Conservation (phyloP, 2,329 filamentous ascomycete genomes). For the Orbilia quercus region DNA sequence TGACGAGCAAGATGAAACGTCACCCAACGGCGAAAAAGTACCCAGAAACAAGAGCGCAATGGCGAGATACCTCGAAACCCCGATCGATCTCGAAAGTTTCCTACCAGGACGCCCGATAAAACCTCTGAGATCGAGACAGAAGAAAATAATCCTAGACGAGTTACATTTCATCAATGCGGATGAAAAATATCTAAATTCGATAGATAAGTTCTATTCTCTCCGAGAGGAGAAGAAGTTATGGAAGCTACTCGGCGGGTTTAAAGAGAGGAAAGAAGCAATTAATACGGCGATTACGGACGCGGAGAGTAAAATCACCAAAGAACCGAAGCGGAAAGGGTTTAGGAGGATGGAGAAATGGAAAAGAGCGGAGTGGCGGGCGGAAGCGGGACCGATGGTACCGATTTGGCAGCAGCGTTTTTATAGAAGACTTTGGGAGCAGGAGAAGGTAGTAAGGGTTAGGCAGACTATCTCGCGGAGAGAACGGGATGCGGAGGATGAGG, state of each 20-base stretch:
- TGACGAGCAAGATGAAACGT: neutral
- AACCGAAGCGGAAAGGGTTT: constrained; percentile 25
- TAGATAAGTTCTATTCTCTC: constrained; percentile 36
- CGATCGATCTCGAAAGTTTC: constrained; percentile 37
- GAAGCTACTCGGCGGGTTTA: constrained; percentile 45
- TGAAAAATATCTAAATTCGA: constrained; percentile 46
- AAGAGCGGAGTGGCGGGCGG: constrained; percentile 38
- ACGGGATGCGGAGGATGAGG: neutral
- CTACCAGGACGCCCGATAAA: constrained; percentile 9
- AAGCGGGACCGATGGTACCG: constrained; percentile 23
- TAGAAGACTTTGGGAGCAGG: constrained; percentile 29
- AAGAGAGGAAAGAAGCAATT: constrained; percentile 22
- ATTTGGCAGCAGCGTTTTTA: constrained; percentile 51
- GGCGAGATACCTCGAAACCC: constrained; percentile 37
- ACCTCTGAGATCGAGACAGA: constrained; percentile 18
- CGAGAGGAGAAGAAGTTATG: constrained; percentile 46
- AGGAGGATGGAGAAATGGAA: constrained; percentile 48
- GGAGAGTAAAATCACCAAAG: constrained; percentile 22
- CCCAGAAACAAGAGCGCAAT: constrained; percentile 18
- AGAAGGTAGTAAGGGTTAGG: constrained; percentile 33
- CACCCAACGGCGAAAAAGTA: neutral
- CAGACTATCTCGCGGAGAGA: neutral
- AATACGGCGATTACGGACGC: constrained; percentile 18
- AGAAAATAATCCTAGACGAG: constrained; percentile 36
- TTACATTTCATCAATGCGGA: constrained; percentile 45